These are phyloP conservation scores for Linderniella brevidens DNA, from an alignment of 257 asterid species.

Conservation along the genomic window DNA sequence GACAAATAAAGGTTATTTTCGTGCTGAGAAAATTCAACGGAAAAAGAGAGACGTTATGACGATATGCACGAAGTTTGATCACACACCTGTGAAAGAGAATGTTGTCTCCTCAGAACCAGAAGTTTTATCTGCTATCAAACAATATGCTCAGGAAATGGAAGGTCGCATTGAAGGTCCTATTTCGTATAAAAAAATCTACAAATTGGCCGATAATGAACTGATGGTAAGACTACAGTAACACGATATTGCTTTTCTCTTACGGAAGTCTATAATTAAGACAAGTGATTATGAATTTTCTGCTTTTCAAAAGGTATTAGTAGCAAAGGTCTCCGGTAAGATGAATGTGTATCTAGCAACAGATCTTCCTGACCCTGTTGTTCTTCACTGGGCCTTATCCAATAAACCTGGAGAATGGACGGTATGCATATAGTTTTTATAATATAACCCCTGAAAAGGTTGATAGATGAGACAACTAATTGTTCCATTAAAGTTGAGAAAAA, in stretches of 20 bases:
- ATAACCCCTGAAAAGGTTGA: too few relatives aligned
- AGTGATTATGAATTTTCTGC: too few relatives aligned
- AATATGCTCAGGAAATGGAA: constrained; percentile 38
- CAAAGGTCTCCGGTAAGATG: constrained; percentile 39
- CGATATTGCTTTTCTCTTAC: constrained; percentile 1
- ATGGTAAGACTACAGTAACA: constrained; percentile 37
- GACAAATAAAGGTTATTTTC: constrained; percentile 18
- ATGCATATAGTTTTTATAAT: constrained; percentile 13
- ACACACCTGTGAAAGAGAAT: constrained; percentile 23
- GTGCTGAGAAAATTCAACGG: constrained; percentile 52
- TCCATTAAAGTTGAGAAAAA: constrained; percentile 7
- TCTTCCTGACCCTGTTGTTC: constrained; percentile 52
- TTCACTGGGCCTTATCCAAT: constrained; percentile 93
- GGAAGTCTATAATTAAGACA: too few relatives aligned
- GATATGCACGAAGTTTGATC: constrained; percentile 39
- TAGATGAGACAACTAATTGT: too few relatives aligned
- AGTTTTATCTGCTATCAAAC: constrained; percentile 38
- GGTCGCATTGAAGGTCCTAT: constrained; percentile 36
- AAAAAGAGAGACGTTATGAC: constrained; percentile 63
- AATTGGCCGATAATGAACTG: constrained; percentile 55
- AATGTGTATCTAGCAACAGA: constrained; percentile 72
- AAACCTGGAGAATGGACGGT: constrained; percentile 86
- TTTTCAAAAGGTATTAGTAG: constrained; percentile 66
- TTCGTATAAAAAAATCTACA: constrained; percentile 33
- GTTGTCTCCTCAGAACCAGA: constrained; percentile 26